These are phyloP conservation scores for Talaromyces sp. DNA, from an alignment of 2,329 filamentous ascomycete genomes.

Conservation along the genomic window DNA sequence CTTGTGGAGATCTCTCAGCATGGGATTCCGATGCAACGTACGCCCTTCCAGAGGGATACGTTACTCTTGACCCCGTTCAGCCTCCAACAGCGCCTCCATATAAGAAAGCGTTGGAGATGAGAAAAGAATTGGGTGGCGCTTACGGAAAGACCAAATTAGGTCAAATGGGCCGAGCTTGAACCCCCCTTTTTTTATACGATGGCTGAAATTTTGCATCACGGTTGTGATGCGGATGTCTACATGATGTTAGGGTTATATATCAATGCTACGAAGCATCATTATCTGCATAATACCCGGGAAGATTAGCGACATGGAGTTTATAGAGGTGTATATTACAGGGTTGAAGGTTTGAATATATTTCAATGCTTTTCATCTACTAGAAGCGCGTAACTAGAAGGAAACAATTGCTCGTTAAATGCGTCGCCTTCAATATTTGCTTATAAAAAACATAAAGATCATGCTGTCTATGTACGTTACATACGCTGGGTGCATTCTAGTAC, in stretches of 20 bases:
- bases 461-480: neutral
- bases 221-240: neutral
- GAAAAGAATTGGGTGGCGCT: slow-evolving; percentile 69
- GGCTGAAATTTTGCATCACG: neutral
- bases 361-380: neutral
- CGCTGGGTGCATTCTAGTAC: slow-evolving; percentile 57
- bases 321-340: neutral
- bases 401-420: neutral
- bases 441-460: neutral
- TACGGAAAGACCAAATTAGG: slow-evolving; percentile 64
- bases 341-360: neutral
- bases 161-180: slow-evolving; percentile 17
- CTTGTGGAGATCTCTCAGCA: slow-evolving; percentile 91
- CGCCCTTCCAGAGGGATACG: slow-evolving; percentile 76
- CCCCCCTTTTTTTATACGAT: too few species aligned
- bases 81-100: slow-evolving; percentile 95
- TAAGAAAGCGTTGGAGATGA: slow-evolving; percentile 80
- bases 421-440: neutral
- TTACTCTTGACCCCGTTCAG: slow-evolving; percentile 87
- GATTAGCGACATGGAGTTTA: neutral
- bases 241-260: neutral
- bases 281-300: neutral
- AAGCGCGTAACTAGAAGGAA: neutral
- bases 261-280: neutral
- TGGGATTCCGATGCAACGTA: slow-evolving; percentile 97